Base-by-base conservation (phyloP, 139 green algal genomes). In the Micromonas pusilla region DNA sequence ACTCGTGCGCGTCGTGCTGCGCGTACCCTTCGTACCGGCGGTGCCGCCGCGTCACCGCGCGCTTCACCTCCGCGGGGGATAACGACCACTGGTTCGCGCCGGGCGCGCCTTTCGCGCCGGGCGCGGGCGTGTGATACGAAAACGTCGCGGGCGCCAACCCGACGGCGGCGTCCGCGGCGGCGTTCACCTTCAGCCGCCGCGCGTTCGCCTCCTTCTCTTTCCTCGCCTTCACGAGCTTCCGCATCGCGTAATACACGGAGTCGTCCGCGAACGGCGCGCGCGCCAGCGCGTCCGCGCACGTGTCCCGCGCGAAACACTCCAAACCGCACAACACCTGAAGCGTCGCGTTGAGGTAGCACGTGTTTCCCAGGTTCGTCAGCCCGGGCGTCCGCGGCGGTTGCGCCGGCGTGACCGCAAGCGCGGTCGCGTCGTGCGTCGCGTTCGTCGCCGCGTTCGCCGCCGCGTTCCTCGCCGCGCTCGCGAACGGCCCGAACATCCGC, bases 301-400 rank as follows among this genome's bases (percentile, higher is more conserved):
- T 16, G 9, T 9, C 62, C 9, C n/a, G 62, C 62, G 34, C n/a
- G 34, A 76, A 76, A 3, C 3, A 4, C 19, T 30, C 21, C 70
- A 76, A 34, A 3, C 21, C n/a, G 6, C 23, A 23, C 4, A 76
- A 16, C 70, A 76, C 20, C 39, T 76, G 70, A 3, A 76, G 39
- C 70, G 70, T 32, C 34, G 70, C 70, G 23, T 52, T 34, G 19
- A 76, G 6, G 70, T 76, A 76, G 19, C 70, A 76, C 39, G 70
- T 63, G 34, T 76, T 76, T 9, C 70, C 70, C 70, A 76, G 4
- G 19, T 76, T 76, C 38, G 3, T 13, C 33, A 76, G 5, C 3
- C 70, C 70, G 23, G 66, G 32, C 34, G 33, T 53, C n/a, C 65
- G 26, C 36, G n/a, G 13, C 26, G 13, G n/a, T n/a, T n/a, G 52